Percentiles rank a stretch among this genome's conserved stretches.
These are phyloP conservation scores for Malus domestica DNA, from an alignment of 306 rosid genomes.

Conservation along the genomic window ASM211411v1 NC_041797.1:26513501-26514000, in stretches of 20 bases:
- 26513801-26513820: neutral
- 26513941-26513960: conserved; percentile 69
- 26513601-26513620: neutral
- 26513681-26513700: neutral
- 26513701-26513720: neutral
- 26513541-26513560: neutral
- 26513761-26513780: too few relatives aligned
- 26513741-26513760: too few relatives aligned
- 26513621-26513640: neutral
- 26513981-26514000: neutral
- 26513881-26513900: conserved; percentile 75
- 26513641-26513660: neutral
- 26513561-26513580: too few relatives aligned
- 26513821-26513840: neutral
- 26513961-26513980: conserved; percentile 81
- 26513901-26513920: conserved; percentile 60
- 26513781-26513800: too few relatives aligned
- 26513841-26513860: conserved; percentile 26
- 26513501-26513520: neutral
- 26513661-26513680: neutral
- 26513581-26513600: neutral
- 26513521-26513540: neutral
- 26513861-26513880: conserved; percentile 68
- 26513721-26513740: neutral
- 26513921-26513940: conserved; percentile 67